These are phyloP conservation scores for Aureobasidium sp. DNA, from an alignment of 2,329 filamentous ascomycete genomes.

Conservation along the genomic window DNA sequence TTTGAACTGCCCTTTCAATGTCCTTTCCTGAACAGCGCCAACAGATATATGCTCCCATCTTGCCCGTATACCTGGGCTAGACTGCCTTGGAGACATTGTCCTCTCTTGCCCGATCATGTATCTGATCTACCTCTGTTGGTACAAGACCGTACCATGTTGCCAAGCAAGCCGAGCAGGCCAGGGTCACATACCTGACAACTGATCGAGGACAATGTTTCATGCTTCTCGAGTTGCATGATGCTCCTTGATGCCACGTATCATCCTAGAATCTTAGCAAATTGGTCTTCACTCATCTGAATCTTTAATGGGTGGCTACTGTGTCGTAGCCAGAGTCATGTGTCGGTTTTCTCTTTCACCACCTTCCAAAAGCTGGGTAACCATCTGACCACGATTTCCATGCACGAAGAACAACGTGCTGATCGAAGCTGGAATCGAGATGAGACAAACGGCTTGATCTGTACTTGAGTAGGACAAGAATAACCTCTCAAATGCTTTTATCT, in stretches of 20 bases:
- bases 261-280: too few species aligned
- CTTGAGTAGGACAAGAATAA: too few species aligned
- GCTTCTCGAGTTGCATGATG: neutral
- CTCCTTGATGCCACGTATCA: too few species aligned
- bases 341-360: neutral
- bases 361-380: too few species aligned
- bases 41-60: too few species aligned
- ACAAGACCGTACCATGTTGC: neutral
- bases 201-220: neutral
- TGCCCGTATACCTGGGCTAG: too few species aligned
- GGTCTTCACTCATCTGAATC: too few species aligned
- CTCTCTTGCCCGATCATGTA: neutral
- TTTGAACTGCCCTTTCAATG: neutral
- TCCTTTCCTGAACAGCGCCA: neutral
- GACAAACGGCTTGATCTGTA: too few species aligned
- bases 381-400: too few species aligned
- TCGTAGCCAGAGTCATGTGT: neutral
- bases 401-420: neutral
- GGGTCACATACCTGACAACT: neutral
- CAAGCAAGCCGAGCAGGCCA: neutral
- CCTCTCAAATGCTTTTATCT: neutral
- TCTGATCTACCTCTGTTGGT: too few species aligned
- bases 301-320: too few species aligned
- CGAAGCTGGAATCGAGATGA: too few species aligned
- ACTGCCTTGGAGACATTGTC: neutral